Percentiles rank a stretch among this genome's conserved stretches.
Evolutionary conservation across 352 stramenopile species (phyloP).

Genomic region (Pythium aquatile): DNA sequence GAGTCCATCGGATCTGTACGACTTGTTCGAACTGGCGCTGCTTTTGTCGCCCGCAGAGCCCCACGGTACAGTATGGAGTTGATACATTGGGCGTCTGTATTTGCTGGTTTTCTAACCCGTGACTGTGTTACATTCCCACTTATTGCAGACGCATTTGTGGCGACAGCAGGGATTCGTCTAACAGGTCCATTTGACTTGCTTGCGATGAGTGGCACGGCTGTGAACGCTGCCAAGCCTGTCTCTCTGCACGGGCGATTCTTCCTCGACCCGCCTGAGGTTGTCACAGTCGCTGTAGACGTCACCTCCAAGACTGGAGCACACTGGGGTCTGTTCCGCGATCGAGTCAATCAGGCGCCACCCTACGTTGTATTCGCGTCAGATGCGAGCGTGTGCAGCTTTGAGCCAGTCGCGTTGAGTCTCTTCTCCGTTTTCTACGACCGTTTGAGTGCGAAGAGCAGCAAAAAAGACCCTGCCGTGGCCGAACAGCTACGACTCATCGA

Average conservation of each 20-base stretch:
- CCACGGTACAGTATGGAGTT: constrained; percentile 29
- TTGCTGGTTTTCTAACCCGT: background rate
- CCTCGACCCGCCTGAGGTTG: constrained; percentile 55
- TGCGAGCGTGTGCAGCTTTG: constrained; percentile 36
- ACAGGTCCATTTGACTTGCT: constrained; percentile 56
- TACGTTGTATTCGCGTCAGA: constrained; percentile 41
- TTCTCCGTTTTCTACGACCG: constrained; percentile 39
- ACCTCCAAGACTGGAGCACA: constrained; percentile 28
- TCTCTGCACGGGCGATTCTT: constrained; percentile 55
- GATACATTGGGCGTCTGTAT: background rate
- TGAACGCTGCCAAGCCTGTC: constrained; percentile 38
- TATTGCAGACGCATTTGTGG: constrained; percentile 47
- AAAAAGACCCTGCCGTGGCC: background rate
- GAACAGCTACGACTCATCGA: constrained; percentile 8
- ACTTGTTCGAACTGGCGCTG: constrained; percentile 43
- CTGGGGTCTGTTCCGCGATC: constrained; percentile 54
- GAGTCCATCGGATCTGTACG: constrained; percentile 41
- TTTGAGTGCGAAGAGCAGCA: background rate
- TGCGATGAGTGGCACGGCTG: constrained; percentile 7
- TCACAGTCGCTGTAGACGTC: constrained; percentile 31
- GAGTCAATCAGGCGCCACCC: constrained; percentile 34
- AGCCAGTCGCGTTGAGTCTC: constrained; percentile 35
- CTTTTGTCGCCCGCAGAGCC: constrained; percentile 32
- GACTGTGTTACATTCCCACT: background rate
- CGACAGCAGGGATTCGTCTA: constrained; percentile 39